phyloP scores from a whole-genome alignment of 371 early-diverging fungal genomes.

The Mortierella sp. region DNA sequence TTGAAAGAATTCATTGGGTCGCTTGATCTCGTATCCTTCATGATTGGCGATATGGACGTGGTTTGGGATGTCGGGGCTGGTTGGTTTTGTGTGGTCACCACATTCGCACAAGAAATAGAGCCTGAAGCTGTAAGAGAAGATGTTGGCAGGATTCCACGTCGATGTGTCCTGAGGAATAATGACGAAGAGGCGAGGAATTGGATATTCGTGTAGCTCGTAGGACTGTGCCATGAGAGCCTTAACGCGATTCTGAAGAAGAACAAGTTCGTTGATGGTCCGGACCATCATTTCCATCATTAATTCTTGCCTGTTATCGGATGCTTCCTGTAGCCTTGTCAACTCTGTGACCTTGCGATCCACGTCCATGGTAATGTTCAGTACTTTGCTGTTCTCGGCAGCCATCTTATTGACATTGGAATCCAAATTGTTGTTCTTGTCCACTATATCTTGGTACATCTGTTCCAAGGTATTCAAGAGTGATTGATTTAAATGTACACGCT shows the following conservation, averaged over 20 bases:
- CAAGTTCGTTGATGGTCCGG: not conserved
- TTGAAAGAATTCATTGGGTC: constrained; percentile 14
- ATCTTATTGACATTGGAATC: too few species aligned
- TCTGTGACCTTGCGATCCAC: not conserved
- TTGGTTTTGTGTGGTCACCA: constrained; percentile 24
- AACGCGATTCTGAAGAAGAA: not conserved
- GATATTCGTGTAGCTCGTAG: not conserved
- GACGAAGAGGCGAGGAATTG: not conserved
- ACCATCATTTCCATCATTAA: too few species aligned
- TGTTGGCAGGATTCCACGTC: not conserved
- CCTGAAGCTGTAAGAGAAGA: constrained; percentile 11
- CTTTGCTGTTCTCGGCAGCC: too few species aligned
- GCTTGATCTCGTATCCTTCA: constrained; percentile 24
- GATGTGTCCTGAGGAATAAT: not conserved
- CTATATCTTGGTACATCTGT: too few species aligned
- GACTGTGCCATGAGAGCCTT: not conserved
- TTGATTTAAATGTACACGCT: too few species aligned
- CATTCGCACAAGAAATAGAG: constrained; percentile 42
- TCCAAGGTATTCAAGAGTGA: too few species aligned
- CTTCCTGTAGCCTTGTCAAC: too few species aligned
- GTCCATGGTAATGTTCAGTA: too few species aligned
- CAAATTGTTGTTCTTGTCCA: too few species aligned
- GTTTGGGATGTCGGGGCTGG: constrained; percentile 10
- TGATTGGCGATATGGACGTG: constrained; percentile 27
- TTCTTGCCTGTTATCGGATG: not conserved